Evolutionary conservation across 495 filamentous ascomycete genomes (phyloP).

Genomic region (Aspergillus kassunensis): DNA sequence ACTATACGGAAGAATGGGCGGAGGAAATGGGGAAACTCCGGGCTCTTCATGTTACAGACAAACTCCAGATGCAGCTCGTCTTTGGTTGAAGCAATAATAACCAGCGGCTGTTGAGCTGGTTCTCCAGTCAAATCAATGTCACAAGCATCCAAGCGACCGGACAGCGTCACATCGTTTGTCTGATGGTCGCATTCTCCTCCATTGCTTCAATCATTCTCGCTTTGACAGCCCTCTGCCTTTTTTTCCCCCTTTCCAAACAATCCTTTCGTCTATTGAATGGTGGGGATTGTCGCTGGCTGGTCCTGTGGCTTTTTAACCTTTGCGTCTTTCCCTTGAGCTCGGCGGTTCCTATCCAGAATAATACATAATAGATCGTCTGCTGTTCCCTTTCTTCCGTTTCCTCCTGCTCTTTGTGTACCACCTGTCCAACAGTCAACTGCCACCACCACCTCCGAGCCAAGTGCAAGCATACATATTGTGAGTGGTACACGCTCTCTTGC

Average conservation of each 20-base stretch:
- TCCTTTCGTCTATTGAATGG: constrained; percentile 10
- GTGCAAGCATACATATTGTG: constrained; percentile 9
- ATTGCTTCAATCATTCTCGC: constrained; percentile 3
- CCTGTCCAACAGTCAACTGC: not conserved
- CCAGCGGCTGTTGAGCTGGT: too few species aligned
- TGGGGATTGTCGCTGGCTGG: constrained; percentile 20
- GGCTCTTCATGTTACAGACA: not conserved
- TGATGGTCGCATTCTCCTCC: constrained; percentile 25
- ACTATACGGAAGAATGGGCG: not conserved
- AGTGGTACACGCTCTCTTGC: constrained; percentile 10
- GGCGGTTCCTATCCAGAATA: constrained; percentile 14
- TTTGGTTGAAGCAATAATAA: too few species aligned
- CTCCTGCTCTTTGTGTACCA: constrained; percentile 7
- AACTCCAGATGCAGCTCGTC: too few species aligned
- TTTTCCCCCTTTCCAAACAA: constrained; percentile 16
- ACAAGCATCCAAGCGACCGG: constrained; percentile 13
- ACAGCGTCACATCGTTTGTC: constrained; percentile 27
- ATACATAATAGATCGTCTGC: not conserved
- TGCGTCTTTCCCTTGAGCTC: constrained; percentile 12
- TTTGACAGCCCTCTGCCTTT: constrained; percentile 6
- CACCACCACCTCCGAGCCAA: not conserved
- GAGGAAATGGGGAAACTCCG: constrained; percentile 14
- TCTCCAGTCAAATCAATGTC: constrained; percentile 5
- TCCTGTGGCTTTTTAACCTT: constrained; percentile 16
- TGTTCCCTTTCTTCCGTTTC: not conserved